A percentile compares a stretch with the other conserved stretches of the same genome.
phyloP scores from a whole-genome alignment of 2,329 filamentous ascomycete genomes.

The Venturia pyrina region DNA sequence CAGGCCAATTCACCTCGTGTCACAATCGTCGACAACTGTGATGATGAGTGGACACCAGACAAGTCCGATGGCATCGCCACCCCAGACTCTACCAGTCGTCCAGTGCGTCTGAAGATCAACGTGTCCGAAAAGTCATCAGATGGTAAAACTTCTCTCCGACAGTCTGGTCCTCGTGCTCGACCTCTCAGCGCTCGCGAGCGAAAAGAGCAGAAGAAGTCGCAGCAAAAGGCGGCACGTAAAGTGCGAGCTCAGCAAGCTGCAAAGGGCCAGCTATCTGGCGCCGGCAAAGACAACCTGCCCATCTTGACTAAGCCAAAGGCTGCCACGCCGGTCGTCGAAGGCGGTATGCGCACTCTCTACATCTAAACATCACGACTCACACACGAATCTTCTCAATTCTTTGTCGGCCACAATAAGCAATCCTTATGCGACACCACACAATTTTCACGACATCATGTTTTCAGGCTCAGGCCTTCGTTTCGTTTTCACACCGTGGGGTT shows the following conservation, averaged over 20 bases:
- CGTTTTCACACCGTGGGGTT: not conserved
- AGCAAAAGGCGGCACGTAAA: constrained; percentile 31
- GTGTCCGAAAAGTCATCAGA: constrained; percentile 16
- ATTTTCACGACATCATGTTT: not conserved
- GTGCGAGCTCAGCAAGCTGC: constrained; percentile 25
- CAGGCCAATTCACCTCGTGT: constrained; percentile 18
- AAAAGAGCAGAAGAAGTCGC: constrained; percentile 31
- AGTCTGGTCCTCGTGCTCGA: constrained; percentile 24
- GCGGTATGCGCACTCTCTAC: constrained; percentile 10
- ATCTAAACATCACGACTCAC: not conserved
- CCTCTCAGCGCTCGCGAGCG: constrained; percentile 25
- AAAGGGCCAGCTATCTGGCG: not conserved
- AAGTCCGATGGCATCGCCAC: not conserved
- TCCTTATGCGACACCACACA: not conserved
- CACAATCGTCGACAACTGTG: constrained; percentile 15
- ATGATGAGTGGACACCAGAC: constrained; percentile 14
- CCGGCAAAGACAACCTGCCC: constrained; percentile 2
- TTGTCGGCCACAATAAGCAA: not conserved
- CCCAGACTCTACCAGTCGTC: not conserved
- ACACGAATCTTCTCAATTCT: not conserved
- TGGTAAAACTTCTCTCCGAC: constrained; percentile 21
- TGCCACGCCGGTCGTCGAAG: constrained; percentile 9
- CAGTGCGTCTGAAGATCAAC: constrained; percentile 25
- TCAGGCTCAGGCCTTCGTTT: not conserved
- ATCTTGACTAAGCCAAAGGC: constrained; percentile 10